These are phyloP conservation scores for Mycocentrospora acerina DNA, from an alignment of 2,329 filamentous ascomycete species.

Conservation along the genomic window DNA sequence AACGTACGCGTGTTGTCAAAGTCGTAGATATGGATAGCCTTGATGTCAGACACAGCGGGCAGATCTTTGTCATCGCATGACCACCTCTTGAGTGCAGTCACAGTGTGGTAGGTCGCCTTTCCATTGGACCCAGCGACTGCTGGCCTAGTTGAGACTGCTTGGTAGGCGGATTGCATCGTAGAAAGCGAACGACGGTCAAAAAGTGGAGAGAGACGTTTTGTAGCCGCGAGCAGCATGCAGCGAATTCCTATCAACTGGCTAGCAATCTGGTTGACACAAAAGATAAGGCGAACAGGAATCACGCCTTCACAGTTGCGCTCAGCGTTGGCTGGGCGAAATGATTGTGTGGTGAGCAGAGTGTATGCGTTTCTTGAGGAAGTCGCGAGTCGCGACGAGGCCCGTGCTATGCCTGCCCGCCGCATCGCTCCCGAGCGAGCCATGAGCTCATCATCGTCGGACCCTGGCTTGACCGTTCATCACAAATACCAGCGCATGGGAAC, in stretches of 20 bases:
- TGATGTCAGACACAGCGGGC: slow-evolving; percentile 71
- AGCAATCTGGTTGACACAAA: no score
- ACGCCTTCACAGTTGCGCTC: neutral
- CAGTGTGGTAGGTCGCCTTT: slow-evolving; percentile 51
- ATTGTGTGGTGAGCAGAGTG: slow-evolving; percentile 3
- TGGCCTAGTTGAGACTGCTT: slow-evolving; percentile 34
- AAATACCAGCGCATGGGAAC: slow-evolving; percentile 30
- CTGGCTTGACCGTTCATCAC: no score
- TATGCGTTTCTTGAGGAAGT: slow-evolving; percentile 7
- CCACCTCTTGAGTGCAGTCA: slow-evolving; percentile 81
- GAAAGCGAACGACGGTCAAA: slow-evolving; percentile 23
- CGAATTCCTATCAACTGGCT: neutral
- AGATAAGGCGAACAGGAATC: no score
- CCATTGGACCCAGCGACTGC: slow-evolving; percentile 29
- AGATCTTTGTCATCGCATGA: slow-evolving; percentile 73
- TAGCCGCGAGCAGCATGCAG: slow-evolving; percentile 27
- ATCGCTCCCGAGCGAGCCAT: slow-evolving; percentile 16
- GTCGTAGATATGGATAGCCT: slow-evolving; percentile 87
- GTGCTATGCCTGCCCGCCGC: slow-evolving; percentile 12
- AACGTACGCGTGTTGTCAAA: slow-evolving; percentile 90
- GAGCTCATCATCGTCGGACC: slow-evolving; percentile 15
- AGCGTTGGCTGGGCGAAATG: slow-evolving; percentile 1
- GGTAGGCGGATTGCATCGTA: slow-evolving; percentile 37
- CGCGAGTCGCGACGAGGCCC: slow-evolving; percentile 10
- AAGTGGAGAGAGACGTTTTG: slow-evolving; percentile 17